phyloP scores from a whole-genome alignment of 768 basidiomycete species.

The Dioszegia crocea region DNA sequence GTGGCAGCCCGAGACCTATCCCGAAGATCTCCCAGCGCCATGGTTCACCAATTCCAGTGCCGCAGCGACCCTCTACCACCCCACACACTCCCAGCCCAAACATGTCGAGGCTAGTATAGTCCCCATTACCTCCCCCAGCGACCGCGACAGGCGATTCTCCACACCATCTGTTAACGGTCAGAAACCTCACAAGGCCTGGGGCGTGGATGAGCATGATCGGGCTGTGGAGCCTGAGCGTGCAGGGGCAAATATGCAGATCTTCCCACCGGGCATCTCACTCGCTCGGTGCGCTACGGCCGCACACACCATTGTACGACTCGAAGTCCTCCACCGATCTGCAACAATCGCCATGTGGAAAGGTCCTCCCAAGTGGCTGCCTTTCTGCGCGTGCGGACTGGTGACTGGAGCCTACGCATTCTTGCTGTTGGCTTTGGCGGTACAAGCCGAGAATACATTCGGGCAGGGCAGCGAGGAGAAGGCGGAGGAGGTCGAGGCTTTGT shows the following conservation, averaged over 20 bases:
- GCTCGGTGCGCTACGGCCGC: slow-evolving; percentile 47
- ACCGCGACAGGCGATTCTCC: background rate
- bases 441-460: slow-evolving; percentile 34
- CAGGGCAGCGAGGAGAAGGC: slow-evolving; percentile 13
- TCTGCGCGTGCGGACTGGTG: slow-evolving; percentile 48
- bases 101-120: slow-evolving; percentile 11
- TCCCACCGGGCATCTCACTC: slow-evolving; percentile 46
- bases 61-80: slow-evolving; percentile 34
- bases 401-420: slow-evolving; percentile 48
- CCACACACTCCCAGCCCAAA: slow-evolving; percentile 16
- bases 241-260: slow-evolving; percentile 19
- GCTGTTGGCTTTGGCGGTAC: slow-evolving; percentile 45
- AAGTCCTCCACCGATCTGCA: slow-evolving; percentile 46
- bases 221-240: slow-evolving; percentile 13
- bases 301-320: slow-evolving; percentile 46
- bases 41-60: slow-evolving; percentile 44
- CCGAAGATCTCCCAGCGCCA: slow-evolving; percentile 41
- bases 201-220: slow-evolving; percentile 39
- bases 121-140: slow-evolving; percentile 1
- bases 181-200: slow-evolving; percentile 46
- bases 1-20: slow-evolving; percentile 45
- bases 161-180: slow-evolving; percentile 1
- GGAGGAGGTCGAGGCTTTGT: slow-evolving; percentile 44
- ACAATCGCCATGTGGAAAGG: slow-evolving; percentile 45
- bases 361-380: slow-evolving; percentile 48